A percentile compares a stretch with the other conserved stretches of the same genome.
Conservation (phyloP, 2,329 filamentous ascomycete genomes). For the Fusarium setosum region DNA sequence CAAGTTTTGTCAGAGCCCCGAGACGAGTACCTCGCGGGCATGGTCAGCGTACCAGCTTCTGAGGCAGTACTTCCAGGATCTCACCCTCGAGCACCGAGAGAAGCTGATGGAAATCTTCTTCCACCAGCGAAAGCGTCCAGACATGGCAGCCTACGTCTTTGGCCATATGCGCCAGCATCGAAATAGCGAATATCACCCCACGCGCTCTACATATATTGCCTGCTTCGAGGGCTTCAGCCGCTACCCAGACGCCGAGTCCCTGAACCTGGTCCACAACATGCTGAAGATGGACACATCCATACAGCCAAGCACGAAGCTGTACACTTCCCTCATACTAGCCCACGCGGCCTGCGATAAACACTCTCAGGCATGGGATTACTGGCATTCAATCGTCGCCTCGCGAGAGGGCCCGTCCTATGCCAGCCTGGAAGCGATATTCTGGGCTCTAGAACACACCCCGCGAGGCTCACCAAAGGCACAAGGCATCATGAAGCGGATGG, state of each 20-base stretch:
- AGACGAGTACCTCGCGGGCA: slow-evolving; percentile 70
- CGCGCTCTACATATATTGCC: slow-evolving; percentile 77
- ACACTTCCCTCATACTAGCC: slow-evolving; percentile 89
- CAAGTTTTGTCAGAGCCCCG: slow-evolving; percentile 72
- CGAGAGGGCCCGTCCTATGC: slow-evolving; percentile 88
- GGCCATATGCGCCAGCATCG: slow-evolving; percentile 90
- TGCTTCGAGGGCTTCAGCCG: slow-evolving; percentile 81
- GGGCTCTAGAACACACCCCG: slow-evolving; percentile 75
- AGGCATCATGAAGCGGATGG: slow-evolving; percentile 77
- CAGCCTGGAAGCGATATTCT: slow-evolving; percentile 84
- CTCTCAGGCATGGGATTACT: slow-evolving; percentile 78
- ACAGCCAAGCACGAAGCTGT: slow-evolving; percentile 78
- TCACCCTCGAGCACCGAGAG: slow-evolving; percentile 72
- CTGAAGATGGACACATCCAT: slow-evolving; percentile 91
- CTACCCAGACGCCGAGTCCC: slow-evolving; percentile 64
- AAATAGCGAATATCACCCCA: slow-evolving; percentile 72
- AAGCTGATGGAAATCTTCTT: slow-evolving; percentile 87
- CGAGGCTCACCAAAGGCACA: slow-evolving; percentile 70
- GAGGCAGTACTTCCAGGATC: slow-evolving; percentile 73
- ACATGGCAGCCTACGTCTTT: slow-evolving; percentile 89
- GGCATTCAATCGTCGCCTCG: slow-evolving; percentile 84
- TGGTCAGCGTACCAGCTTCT: slow-evolving; percentile 76
- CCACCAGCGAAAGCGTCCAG: slow-evolving; percentile 76
- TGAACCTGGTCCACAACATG: slow-evolving; percentile 89
- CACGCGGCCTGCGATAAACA: slow-evolving; percentile 78